Evolutionary conservation across 2,329 filamentous ascomycete species (phyloP), one percentile per base, ranked within the genome.

Genomic region (Microcyclospora pomicola): DNA sequence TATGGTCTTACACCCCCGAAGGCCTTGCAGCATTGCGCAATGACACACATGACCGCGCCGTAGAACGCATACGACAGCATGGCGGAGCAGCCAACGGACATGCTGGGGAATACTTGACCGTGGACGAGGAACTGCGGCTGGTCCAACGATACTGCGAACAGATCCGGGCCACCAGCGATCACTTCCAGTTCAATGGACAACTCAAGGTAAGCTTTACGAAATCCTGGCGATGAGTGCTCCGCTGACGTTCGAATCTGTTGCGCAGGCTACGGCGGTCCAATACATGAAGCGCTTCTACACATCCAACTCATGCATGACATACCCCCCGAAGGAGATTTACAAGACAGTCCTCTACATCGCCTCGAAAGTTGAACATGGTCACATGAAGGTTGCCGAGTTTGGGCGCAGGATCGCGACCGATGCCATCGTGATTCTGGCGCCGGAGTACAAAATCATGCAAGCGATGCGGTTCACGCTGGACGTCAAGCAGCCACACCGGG

Each of bases 201-300:
- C 73, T 80, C 15, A 72, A 75, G 49, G 72, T 74, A 64, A 40
- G 55, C 54, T n/a, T 10, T 11, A 38, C 11, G 6, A 1, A 19
- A 46, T 27, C 40, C 36, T 76, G 71, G 19, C 19, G 7, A 7
- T 24, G 7, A 4, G 19, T 24, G 19, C 19, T 24, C 19, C 19
- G 7, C 19, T 24, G 19, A 24, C 19, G 19, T 7, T 24, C 7
- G 19, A 24, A 7, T 24, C 7, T 7, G 19, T 24, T 7, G 19
- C 19, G 19, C 7, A 24, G 19, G 77, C 81, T 16, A 94, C 87
- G 6, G 84, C 85, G 3, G 82, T 88, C 43, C 77, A 92, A 54
- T 95, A 92, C 58, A 72, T 98, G 42, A 82, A 84, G 39, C 82
- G 91, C 41, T 96, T 98, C 70, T 98, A 96, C 65, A 73, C 94